Percentiles rank a stretch among this genome's conserved stretches.
phyloP scores from a whole-genome alignment of 768 basidiomycete species.

The Termitomyces sp. region DNA sequence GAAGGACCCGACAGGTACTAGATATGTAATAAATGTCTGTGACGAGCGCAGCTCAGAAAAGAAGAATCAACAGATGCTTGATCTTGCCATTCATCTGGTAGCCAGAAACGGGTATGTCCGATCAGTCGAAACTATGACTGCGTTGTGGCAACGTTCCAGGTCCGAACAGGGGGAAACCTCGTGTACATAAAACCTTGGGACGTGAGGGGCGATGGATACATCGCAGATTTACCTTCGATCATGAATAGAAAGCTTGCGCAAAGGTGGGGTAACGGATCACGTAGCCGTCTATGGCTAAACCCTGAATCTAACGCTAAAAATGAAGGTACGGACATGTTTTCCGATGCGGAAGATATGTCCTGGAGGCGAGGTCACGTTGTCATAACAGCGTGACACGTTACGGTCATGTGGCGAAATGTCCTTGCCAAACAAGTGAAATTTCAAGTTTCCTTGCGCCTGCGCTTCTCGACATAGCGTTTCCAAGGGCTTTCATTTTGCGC shows the following conservation, averaged over 20 bases:
- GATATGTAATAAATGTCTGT: conserved; percentile 50
- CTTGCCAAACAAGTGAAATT: conserved; percentile 7
- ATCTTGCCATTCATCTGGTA: conserved; percentile 31
- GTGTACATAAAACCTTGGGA: neutral
- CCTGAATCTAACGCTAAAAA: neutral
- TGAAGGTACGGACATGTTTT: conserved; percentile 18
- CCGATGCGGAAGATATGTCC: conserved; percentile 10
- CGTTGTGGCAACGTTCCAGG: conserved; percentile 39
- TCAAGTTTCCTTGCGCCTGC: conserved; percentile 1
- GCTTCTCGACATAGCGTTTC: conserved; percentile 12
- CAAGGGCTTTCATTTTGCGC: conserved; percentile 27
- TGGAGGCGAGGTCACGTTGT: conserved; percentile 11
- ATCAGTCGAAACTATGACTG: conserved; percentile 35
- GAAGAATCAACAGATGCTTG: conserved; percentile 42
- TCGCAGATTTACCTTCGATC: conserved; percentile 5
- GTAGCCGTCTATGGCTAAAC: conserved; percentile 2
- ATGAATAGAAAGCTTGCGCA: neutral
- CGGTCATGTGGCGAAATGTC: conserved; percentile 9
- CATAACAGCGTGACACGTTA: conserved; percentile 12
- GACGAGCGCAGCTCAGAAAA: conserved; percentile 40
- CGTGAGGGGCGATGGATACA: neutral
- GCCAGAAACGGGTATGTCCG: conserved; percentile 45
- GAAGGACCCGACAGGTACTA: conserved; percentile 32
- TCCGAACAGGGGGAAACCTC: conserved; percentile 23
- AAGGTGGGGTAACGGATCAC: conserved; percentile 12